These are phyloP conservation scores for Penicillium waksmanii DNA, from an alignment of 495 filamentous ascomycete genomes.

Conservation along the genomic window DNA sequence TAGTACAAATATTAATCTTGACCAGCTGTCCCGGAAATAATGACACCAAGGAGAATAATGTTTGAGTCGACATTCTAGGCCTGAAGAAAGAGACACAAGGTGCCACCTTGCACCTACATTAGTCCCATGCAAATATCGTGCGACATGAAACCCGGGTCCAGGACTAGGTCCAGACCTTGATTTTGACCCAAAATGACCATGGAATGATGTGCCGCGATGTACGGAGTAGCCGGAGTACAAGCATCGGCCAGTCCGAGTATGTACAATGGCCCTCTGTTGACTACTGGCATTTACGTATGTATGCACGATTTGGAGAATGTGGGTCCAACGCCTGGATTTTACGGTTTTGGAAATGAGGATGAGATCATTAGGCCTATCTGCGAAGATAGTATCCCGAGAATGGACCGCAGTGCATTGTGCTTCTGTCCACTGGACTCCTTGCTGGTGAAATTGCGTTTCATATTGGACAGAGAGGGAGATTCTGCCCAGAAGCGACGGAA, in stretches of 20 bases:
- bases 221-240: background rate
- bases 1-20: no score
- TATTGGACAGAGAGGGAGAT: background rate
- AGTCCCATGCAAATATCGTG: background rate
- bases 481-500: background rate
- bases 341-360: background rate
- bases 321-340: constrained; percentile 1
- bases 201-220: background rate
- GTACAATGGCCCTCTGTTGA: background rate
- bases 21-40: no score
- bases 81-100: background rate
- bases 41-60: no score
- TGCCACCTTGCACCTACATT: background rate
- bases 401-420: background rate
- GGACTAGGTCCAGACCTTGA: background rate
- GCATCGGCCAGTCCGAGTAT: background rate
- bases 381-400: background rate
- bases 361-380: background rate
- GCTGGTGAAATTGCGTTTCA: background rate
- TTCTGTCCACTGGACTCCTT: background rate
- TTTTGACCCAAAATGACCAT: background rate
- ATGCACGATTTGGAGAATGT: background rate
- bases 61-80: background rate
- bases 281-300: background rate
- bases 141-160: background rate